Base-by-base conservation (phyloP, 2,329 filamentous ascomycete genomes). In the Fusarium sp. region DNA sequence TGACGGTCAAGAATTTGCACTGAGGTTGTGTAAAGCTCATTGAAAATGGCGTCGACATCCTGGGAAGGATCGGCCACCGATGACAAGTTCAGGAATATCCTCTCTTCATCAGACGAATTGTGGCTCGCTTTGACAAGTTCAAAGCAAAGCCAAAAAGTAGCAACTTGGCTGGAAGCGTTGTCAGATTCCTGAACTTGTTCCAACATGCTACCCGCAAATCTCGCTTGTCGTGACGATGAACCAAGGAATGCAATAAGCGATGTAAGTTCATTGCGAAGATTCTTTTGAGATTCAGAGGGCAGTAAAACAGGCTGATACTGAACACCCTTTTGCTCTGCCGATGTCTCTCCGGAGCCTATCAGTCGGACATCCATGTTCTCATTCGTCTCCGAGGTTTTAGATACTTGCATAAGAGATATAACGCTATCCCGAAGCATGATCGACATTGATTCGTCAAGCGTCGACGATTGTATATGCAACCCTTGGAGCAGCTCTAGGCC, bases 111-210 rank as follows among this genome's bases (percentile, higher is more conserved):
- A 17, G 84, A 82, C 3, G 81, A 78, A 6, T 79, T 76, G 18
- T 87, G 80, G 10, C 84, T 82, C 5, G 86, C 83, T 72, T 89
- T 89, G 11, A 94, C 78, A 3, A 95, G 84, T 69, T 91, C 88
- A 57, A 94, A 87, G 1, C 91, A 87, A 5, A 97, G 81, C 94
- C 94, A 97, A 71, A 93, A 91, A 4, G 90, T 88, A 14, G 93
- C 88, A 25, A 95, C 78, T 66, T 89, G 87, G 35, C 83, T 81
- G 18, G 87, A 81, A 1, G 87, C 86, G 5, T 84, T 81, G 23
- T 51, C 48, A 5, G 86, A 85, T 29, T 87, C 83, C 51, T 87
- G 85, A 6, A 90, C 79, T 55, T 86, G 85, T 43, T 88, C 85
- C 25, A 94, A 80, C 78, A 97, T 86, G 21, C 88, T 87, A 18